Base-by-base conservation (phyloP, 169 alveolate species). In the Cyclospora cayetanensis region DNA sequence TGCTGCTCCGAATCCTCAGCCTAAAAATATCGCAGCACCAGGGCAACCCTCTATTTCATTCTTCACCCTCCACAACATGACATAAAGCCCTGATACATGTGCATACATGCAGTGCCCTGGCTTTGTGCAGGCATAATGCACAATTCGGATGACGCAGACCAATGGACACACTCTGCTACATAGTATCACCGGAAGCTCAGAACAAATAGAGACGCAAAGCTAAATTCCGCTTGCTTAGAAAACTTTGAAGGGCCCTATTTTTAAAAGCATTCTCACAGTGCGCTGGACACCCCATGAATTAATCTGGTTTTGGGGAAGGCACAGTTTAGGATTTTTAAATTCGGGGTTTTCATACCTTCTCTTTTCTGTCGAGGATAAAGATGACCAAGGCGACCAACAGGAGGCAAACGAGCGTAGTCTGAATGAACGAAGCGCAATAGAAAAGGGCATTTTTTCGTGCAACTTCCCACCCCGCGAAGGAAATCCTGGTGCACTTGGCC, bases 1-100 rank as follows among this genome's bases (percentile, higher is more conserved):
- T 86, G 92, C 79, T 41, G 76, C 39, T 86, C 92, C 11, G 92
- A 86, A 41, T 86, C 92, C 63, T 86, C 92, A 4, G 92, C 92
- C 92, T 86, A 85, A 1, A 50, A 18, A 42, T 25, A 37, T 0
- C n/a, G n/a, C n/a, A n/a, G n/a, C n/a, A n/a, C n/a, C n/a, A n/a
- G n/a, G n/a, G n/a, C n/a, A n/a, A n/a, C n/a, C n/a, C n/a, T n/a
- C n/a, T n/a, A 20, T 20, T 7, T 7, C 35, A 63, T 15, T 9
- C 34, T 15, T 22, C 9, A 12, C 15, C 76, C 15, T 29, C 12
- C 76, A 29, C 76, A 63, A 25, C 37, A 63, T 29, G n/a, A 7
- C 15, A 11, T 15, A 63, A 25, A 15, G 35, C 35, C 76, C 11
- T 18, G 76, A 9, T 7, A 29, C 76, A 7, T 15, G 34, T 63